These are phyloP conservation scores for Trametes sanguinea DNA, from an alignment of 768 basidiomycete genomes.

Conservation along the genomic window DNA sequence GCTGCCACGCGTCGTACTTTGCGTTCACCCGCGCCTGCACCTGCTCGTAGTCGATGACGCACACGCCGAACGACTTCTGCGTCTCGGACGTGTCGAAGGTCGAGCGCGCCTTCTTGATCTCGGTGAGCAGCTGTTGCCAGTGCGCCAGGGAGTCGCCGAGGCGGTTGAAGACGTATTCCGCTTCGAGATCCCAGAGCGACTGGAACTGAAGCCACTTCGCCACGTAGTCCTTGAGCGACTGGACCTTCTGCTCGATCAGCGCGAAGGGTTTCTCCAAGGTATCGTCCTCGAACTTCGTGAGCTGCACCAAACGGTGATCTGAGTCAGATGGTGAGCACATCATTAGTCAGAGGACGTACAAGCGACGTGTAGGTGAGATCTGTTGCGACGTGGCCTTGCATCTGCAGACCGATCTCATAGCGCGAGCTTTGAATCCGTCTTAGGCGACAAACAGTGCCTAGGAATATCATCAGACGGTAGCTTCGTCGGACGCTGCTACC, in stretches of 20 bases:
- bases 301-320: constrained; percentile 43
- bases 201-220: constrained; percentile 99
- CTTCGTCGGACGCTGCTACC: neutral
- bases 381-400: constrained; percentile 63
- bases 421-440: constrained; percentile 90
- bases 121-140: constrained; percentile 95
- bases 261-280: constrained; percentile 81
- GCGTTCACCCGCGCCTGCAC: constrained; percentile 97
- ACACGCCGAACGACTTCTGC: constrained; percentile 87
- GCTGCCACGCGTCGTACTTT: constrained; percentile 98
- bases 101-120: constrained; percentile 94
- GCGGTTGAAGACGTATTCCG: constrained; percentile 94
- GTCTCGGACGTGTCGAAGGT: constrained; percentile 98
- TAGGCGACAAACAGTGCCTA: constrained; percentile 85
- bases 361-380: constrained; percentile 85
- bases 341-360: constrained; percentile 44
- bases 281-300: constrained; percentile 71
- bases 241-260: constrained; percentile 85
- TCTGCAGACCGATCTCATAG: constrained; percentile 95
- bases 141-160: constrained; percentile 90
- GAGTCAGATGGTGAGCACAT: neutral
- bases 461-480: neutral
- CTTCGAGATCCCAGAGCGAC: constrained; percentile 96
- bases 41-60: constrained; percentile 96
- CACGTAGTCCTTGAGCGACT: constrained; percentile 87